Conservation (phyloP, 2,329 filamentous ascomycete genomes). For the Colletotrichum spaethianum region DNA sequence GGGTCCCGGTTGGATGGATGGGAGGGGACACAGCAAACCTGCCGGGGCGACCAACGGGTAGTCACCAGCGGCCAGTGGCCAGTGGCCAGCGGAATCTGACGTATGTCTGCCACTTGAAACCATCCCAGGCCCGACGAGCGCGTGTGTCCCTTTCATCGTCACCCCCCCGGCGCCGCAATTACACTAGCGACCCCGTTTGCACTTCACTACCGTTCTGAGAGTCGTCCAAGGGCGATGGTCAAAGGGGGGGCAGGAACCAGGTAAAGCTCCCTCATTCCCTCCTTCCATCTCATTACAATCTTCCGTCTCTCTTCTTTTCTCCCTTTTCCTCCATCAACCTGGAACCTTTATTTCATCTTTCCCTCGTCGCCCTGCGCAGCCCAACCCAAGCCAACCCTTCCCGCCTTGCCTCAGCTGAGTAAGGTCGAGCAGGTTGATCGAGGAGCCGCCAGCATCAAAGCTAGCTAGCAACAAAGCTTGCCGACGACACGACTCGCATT, state of each 20-base stretch:
- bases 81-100: constrained; percentile 16
- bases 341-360: not conserved
- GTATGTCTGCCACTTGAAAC: constrained; percentile 20
- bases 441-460: not conserved
- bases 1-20: not conserved
- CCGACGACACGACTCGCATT: constrained; percentile 33
- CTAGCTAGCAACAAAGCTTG: not conserved
- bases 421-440: not conserved
- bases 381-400: not conserved
- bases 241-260: not conserved
- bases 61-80: too few relatives aligned
- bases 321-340: not conserved
- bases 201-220: not conserved
- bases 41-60: too few relatives aligned
- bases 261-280: not conserved
- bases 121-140: not conserved
- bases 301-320: not conserved
- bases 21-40: not conserved
- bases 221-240: not conserved
- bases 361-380: not conserved
- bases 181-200: not conserved
- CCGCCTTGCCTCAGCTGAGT: not conserved
- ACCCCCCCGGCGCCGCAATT: not conserved
- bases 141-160: not conserved
- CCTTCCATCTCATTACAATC: not conserved